Evolutionary conservation across 2,329 filamentous ascomycete species (phyloP), one percentile per base, ranked within the genome.

Genomic region (Phyllosticta capitalensis): DNA sequence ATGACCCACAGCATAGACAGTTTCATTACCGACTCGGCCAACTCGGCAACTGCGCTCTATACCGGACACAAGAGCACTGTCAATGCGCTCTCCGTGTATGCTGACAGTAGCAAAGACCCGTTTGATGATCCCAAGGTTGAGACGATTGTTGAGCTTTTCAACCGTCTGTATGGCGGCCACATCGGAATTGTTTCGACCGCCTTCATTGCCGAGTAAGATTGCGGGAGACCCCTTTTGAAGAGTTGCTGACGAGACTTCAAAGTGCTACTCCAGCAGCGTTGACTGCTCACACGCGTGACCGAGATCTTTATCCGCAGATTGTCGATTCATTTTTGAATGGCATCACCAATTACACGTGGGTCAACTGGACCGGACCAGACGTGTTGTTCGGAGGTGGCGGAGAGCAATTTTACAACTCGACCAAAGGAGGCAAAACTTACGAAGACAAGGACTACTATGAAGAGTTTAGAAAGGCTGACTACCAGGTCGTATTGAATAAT

Each of bases 51-150:
- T 51, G 88, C 89, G 17, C 78, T 94, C 19, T 94, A 92, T 76
- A 85, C 83, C 22, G 90, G 90, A 33, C 89, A 94, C 78, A 94
- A 94, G 80, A 87, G 83, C 67, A 88, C 84, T 0, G 89, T 92
- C 64, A 92, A 94, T 68, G 87, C 88, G 26, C 82, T 94, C 74
- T 88, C 87, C 72, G 86, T 92, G 30, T 92, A 94, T 61, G 88
- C 81, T 50, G 90, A 95, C 70, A 90, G 87, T 0, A 90, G 87
- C 54, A 77, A 82, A 12, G 80, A 87, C 65, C 75, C 81, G 2
- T 90, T 90, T 64, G 90, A 95, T 69, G 90, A 95, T 68, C 90
- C 90, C 58, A 94, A 92, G 76, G 83, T 95, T 21, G 90, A 94
- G 77, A 90, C 85, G 14, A 89, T 95, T 69, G 85, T 87, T 21